Conservation (phyloP, 1,284 basidiomycete genomes). For the Fomitopsis pinicola region DNA sequence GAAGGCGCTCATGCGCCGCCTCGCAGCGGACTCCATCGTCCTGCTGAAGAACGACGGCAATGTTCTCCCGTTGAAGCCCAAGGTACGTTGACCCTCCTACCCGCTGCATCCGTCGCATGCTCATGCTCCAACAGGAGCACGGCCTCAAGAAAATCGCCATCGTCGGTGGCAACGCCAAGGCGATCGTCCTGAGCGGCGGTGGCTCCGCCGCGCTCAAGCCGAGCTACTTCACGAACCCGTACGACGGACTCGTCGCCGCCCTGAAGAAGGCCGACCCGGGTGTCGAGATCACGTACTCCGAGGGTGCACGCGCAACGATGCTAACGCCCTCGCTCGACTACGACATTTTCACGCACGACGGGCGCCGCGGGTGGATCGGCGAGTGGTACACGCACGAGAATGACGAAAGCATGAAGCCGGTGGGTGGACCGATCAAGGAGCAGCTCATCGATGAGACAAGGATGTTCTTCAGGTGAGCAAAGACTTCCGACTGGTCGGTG, state of each 20-base stretch:
- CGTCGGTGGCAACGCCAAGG: constrained; percentile 74
- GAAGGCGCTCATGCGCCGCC: constrained; percentile 54
- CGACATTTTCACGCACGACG: constrained; percentile 52
- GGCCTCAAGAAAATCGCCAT: constrained; percentile 65
- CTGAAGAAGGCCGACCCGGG: constrained; percentile 34
- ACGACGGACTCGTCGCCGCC: constrained; percentile 60
- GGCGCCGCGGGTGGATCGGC: constrained; percentile 58
- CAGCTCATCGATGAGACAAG: constrained; percentile 60
- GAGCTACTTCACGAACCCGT: constrained; percentile 69
- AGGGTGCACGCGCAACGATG: constrained; percentile 57
- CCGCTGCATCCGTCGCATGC: not conserved
- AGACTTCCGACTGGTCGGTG: constrained; percentile 11
- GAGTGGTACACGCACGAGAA: constrained; percentile 54
- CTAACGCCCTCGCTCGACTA: constrained; percentile 62
- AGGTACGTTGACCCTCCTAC: constrained; percentile 14
- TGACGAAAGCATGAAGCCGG: constrained; percentile 50
- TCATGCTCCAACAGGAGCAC: constrained; percentile 18
- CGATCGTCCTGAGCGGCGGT: constrained; percentile 65
- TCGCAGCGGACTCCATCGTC: constrained; percentile 67
- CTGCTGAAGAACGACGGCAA: constrained; percentile 67
- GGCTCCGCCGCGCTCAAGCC: constrained; percentile 73
- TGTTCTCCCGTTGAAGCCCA: constrained; percentile 55
- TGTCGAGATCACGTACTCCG: constrained; percentile 57
- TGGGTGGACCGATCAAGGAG: constrained; percentile 40
- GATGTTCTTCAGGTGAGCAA: constrained; percentile 50